Percentiles rank a stretch among this genome's conserved stretches.
These are phyloP conservation scores for Fraxinus floribunda DNA, from an alignment of 305 asterid species.

Conservation along the genomic window DNA sequence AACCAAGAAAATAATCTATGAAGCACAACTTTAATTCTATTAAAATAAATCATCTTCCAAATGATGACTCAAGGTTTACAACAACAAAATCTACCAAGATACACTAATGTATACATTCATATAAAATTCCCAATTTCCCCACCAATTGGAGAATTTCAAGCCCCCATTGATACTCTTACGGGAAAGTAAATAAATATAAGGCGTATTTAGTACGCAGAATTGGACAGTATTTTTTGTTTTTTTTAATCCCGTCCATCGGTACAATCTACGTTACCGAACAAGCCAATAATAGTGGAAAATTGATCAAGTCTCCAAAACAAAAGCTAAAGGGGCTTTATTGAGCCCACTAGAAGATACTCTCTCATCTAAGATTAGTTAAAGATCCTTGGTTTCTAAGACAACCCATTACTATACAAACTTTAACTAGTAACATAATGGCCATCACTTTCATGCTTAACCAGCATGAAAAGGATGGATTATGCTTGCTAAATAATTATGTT, in stretches of 20 bases:
- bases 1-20: constrained; percentile 11
- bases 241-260: background rate
- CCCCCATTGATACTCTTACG: constrained; percentile 49
- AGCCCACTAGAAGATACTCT: constrained; percentile 23
- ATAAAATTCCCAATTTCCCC: constrained; percentile 29
- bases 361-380: constrained; percentile 44
- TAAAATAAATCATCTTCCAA: constrained; percentile 29
- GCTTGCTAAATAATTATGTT: constrained; percentile 31
- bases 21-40: constrained; percentile 26
- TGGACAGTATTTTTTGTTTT: background rate
- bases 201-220: constrained; percentile 4
- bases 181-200: constrained; percentile 22
- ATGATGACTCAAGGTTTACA: constrained; percentile 33
- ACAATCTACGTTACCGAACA: background rate
- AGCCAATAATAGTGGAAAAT: constrained; percentile 24
- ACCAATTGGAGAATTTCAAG: constrained; percentile 49
- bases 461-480: constrained; percentile 44
- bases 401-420: constrained; percentile 52
- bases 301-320: constrained; percentile 42
- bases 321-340: constrained; percentile 35
- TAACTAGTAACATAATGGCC: constrained; percentile 31
- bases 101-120: constrained; percentile 27
- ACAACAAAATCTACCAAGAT: constrained; percentile 36
- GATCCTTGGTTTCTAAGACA: constrained; percentile 57
- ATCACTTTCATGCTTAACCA: constrained; percentile 38